Base-by-base conservation (phyloP, 805 yeast species). In the Crinitomyces ghanaensis region DNA sequence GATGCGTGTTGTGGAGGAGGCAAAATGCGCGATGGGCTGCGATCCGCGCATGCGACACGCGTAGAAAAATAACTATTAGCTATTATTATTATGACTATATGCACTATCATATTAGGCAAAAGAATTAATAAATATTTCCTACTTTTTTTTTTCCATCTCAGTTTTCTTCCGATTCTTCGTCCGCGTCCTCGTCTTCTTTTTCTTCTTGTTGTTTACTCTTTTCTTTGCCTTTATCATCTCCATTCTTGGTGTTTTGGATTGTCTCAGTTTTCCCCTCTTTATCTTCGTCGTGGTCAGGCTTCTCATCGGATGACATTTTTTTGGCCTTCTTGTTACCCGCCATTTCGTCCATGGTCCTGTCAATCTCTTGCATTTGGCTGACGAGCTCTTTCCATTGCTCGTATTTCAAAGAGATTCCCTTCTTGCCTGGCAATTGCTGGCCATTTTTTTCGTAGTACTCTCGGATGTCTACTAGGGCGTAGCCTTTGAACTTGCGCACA, bases 361-460 rank as follows among this genome's bases (percentile, higher is more conserved):
- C 31, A 16, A 54, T 40, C 19, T 41, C 37, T 15, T 39, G 42
- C 3, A 39, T 15, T 16, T 36, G 31, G 20, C 35, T 35, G 22
- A 44, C 33, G 8, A 53, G 40, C 30, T 33, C 38, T 8, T 33
- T 33, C 53, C 56, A 54, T 13, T 28, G 35, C 2, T 43, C 51
- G 15, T 31, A 37, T 7, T 45, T 44, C 33, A 54, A 37, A 23
- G 58, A 45, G 18, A 54, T 53, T 1, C 59, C 77, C 56, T 86
- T 86, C 49, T 74, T 77, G 1, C 94, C 93, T 0, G 97, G 97
- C 39, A 66, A 66, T 60, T 67, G 63, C 39, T 74, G 77, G 4
- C 77, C 77, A 31, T 74, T 71, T 18, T 34, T 26, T 11, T 19
- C 13, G 54, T 83, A 86, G 58, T 64, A 84, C 52, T 86, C 95